Percentiles rank a stretch among this genome's conserved stretches.
Evolutionary conservation across 129 eudicot genomes (phyloP).

Genomic region (Flaveria ramosissima): DNA sequence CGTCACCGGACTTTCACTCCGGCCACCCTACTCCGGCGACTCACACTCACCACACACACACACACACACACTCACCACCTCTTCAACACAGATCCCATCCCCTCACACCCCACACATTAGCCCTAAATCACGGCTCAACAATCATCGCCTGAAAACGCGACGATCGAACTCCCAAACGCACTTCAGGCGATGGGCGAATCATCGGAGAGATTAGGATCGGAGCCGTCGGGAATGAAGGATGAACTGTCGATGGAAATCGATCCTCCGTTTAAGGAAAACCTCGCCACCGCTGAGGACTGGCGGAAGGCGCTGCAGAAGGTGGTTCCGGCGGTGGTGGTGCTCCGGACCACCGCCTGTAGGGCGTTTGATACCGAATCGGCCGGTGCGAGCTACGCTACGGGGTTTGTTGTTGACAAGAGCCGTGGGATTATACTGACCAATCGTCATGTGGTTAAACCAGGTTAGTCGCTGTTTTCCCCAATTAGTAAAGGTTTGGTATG

Average conservation of each 20-base stretch:
- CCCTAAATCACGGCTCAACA: slow-evolving; percentile 14
- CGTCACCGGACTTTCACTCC: slow-evolving; percentile 21
- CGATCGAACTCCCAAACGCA: background rate
- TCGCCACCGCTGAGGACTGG: slow-evolving; percentile 94
- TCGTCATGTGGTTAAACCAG: slow-evolving; percentile 96
- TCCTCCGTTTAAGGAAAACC: slow-evolving; percentile 70
- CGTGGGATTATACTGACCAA: slow-evolving; percentile 95
- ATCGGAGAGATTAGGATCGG: slow-evolving; percentile 62
- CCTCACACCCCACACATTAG: slow-evolving; percentile 19
- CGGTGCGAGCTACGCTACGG: slow-evolving; percentile 91
- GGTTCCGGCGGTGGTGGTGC: slow-evolving; percentile 97
- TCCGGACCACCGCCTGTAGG: slow-evolving; percentile 86
- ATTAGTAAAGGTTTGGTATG: background rate
- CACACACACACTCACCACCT: background rate
- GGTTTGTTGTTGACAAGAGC: slow-evolving; percentile 85
- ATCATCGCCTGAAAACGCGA: slow-evolving; percentile 2
- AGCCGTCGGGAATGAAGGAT: slow-evolving; percentile 53
- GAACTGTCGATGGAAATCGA: slow-evolving; percentile 90
- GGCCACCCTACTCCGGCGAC: background rate
- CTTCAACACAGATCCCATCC: slow-evolving; percentile 15
- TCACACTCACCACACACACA: no score
- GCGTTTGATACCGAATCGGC: slow-evolving; percentile 96
- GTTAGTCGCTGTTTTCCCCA: slow-evolving; percentile 34
- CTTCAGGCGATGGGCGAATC: background rate
- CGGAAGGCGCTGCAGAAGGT: slow-evolving; percentile 78